A percentile compares a stretch with the other conserved stretches of the same genome.
phyloP scores from a whole-genome alignment of 1,284 basidiomycete species.

The Naganishia sp. region DNA sequence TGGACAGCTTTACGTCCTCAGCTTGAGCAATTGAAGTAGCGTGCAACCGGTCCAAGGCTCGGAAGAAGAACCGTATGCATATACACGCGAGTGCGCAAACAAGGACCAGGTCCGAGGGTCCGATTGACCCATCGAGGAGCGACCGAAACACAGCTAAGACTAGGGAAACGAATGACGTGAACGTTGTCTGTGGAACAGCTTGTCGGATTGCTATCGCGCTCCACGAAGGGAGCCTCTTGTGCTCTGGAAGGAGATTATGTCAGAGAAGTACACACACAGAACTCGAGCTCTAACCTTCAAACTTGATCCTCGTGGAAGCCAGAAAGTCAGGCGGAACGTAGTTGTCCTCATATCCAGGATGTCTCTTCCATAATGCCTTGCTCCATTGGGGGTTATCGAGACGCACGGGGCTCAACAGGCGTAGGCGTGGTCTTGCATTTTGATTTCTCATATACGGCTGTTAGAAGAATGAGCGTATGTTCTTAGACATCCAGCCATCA shows the following conservation, averaged over 20 bases:
- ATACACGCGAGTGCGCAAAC: constrained; percentile 23
- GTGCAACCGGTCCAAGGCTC: constrained; percentile 27
- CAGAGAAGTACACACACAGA: constrained; percentile 3
- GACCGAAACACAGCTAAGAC: constrained; percentile 79
- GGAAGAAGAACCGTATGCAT: constrained; percentile 11
- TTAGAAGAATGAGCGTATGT: background rate
- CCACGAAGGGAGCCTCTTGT: constrained; percentile 56
- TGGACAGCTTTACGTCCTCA: constrained; percentile 7
- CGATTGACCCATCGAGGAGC: constrained; percentile 65
- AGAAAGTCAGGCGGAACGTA: constrained; percentile 78
- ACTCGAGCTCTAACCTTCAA: constrained; percentile 19
- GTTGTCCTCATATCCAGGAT: constrained; percentile 76
- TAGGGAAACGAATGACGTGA: constrained; percentile 66
- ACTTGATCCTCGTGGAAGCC: constrained; percentile 63
- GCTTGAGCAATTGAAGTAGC: background rate
- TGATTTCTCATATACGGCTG: background rate
- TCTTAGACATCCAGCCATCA: background rate
- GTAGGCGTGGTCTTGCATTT: background rate
- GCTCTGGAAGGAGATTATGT: constrained; percentile 30
- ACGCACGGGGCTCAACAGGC: constrained; percentile 4
- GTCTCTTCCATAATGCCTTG: constrained; percentile 76
- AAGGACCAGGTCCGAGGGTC: constrained; percentile 42
- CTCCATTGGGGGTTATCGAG: constrained; percentile 60
- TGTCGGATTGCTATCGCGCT: constrained; percentile 79
- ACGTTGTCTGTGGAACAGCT: constrained; percentile 59